These are phyloP conservation scores for Pugionium dolabratum DNA, from an alignment of 345 rosid genomes.

Conservation along the genomic window DNA sequence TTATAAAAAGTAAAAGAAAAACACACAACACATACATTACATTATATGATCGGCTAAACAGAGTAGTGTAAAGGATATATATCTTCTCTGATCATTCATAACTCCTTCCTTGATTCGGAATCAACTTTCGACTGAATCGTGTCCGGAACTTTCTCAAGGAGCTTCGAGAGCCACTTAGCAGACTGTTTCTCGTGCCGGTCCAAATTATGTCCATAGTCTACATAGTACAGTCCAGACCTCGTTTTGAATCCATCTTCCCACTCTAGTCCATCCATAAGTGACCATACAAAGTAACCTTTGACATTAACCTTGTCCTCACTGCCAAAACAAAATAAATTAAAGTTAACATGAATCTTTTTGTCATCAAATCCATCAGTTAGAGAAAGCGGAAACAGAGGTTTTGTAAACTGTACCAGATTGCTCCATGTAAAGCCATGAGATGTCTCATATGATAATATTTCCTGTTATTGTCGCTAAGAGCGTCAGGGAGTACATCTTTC, in stretches of 20 bases:
- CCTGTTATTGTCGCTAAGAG: conserved; percentile 33
- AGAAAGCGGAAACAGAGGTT: not conserved
- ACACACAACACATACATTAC: conserved; percentile 4
- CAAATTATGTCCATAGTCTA: conserved; percentile 30
- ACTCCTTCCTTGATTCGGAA: conserved; percentile 35
- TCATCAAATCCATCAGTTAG: not conserved
- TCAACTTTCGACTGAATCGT: conserved; percentile 25
- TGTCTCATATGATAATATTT: conserved; percentile 45
- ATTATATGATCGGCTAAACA: conserved; percentile 3
- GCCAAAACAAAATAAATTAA: not conserved
- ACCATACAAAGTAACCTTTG: conserved; percentile 40
- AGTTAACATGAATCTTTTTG: not conserved
- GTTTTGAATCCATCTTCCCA: conserved; percentile 41
- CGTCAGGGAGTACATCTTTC: conserved; percentile 40
- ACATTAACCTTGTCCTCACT: conserved; percentile 41
- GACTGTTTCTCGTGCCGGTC: conserved; percentile 38
- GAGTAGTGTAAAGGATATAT: not conserved
- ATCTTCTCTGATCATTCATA: conserved; percentile 3
- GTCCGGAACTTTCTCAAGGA: conserved; percentile 33
- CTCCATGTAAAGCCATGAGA: conserved; percentile 42
- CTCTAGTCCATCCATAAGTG: conserved; percentile 38
- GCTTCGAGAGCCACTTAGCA: conserved; percentile 38
- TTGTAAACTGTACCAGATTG: conserved; percentile 32
- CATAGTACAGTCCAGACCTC: conserved; percentile 41
- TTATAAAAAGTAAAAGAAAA: not conserved